Evolutionary conservation across 148 eudicot species (phyloP).

Genomic region (Limonium bicolor): DNA sequence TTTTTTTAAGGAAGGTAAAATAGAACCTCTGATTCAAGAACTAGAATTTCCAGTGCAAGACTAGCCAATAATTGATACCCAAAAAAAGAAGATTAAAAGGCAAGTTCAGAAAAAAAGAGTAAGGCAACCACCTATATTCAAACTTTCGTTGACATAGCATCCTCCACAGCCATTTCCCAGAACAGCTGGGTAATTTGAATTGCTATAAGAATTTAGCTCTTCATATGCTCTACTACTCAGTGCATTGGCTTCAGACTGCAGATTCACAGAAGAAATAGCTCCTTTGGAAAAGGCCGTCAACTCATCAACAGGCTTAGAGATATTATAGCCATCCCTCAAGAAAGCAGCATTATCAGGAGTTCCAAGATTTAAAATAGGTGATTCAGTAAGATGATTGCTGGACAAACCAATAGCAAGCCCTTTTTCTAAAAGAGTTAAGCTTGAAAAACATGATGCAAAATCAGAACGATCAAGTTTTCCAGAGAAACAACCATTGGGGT

Average conservation of each 20-base stretch:
- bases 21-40: too few relatives aligned
- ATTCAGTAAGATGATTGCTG: too few relatives aligned
- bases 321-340: conserved; percentile 6
- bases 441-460: conserved; percentile 27
- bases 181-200: conserved; percentile 8
- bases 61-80: conserved; percentile 6
- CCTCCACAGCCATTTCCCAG: conserved; percentile 11
- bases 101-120: too few relatives aligned
- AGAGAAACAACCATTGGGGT: conserved; percentile 17
- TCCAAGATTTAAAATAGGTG: too few relatives aligned
- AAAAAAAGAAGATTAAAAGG: conserved; percentile 9
- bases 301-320: conserved; percentile 9
- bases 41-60: not conserved
- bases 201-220: conserved; percentile 10
- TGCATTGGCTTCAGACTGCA: conserved; percentile 9
- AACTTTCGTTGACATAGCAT: conserved; percentile 9
- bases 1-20: not conserved
- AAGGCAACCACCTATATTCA: conserved; percentile 6
- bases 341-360: too few relatives aligned
- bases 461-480: conserved; percentile 26
- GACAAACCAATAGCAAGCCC: too few relatives aligned
- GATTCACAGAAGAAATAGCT: conserved; percentile 16
- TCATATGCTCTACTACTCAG: conserved; percentile 11
- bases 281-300: conserved; percentile 15
- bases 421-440: conserved; percentile 17